Base-by-base conservation (phyloP, 768 basidiomycete species). In the Xerocomellus dryophilus region DNA sequence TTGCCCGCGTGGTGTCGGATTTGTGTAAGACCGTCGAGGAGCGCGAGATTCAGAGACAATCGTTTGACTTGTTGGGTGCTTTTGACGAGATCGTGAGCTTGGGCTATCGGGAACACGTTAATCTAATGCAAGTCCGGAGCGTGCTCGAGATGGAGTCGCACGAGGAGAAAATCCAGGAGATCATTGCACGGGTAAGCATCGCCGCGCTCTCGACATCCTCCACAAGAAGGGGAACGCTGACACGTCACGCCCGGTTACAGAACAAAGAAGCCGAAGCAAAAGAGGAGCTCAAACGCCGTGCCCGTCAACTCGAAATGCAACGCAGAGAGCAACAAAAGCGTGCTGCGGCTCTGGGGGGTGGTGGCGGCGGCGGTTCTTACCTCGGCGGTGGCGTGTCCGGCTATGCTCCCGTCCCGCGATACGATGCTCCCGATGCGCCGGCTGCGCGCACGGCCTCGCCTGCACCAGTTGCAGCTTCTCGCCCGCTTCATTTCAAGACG, bases 251-350 rank as follows among this genome's bases (percentile, higher is more conserved):
- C 18, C 27, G 25, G 15, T 4, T 17, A 21, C 56, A 95, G 88
- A 98, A 99, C 78, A 98, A 98, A 73, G 97, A 99, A 73, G 93
- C 93, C 7, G 97, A 99, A 66, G 97, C 96, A 2, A 99, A 99
- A 69, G 97, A 99, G 69, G 96, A 98, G 66, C 87, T 99, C 67
- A 98, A 98, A 71, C 85, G 97, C 38, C 88, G 96, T 29, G 95
- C 97, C 1, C 97, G 97, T 69, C 94, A 98, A 66, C 84, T 99
- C 57, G 97, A 99, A 72, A 90, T 97, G 85, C 97, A 98, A 67
- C 85, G 96, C 39, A 80, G 95, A 32, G 96, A 99, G 67, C 93
- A 95, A 69, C 93, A 96, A 61, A 79, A 84, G 55, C 86, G 93
- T 20, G 74, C 86, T 5, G 83, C 81, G 8, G 67, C 75, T 4